A percentile compares a stretch with the other conserved stretches of the same genome.
phyloP scores from a whole-genome alignment of 441 rosid species.

The Adansonia grandidieri region DNA sequence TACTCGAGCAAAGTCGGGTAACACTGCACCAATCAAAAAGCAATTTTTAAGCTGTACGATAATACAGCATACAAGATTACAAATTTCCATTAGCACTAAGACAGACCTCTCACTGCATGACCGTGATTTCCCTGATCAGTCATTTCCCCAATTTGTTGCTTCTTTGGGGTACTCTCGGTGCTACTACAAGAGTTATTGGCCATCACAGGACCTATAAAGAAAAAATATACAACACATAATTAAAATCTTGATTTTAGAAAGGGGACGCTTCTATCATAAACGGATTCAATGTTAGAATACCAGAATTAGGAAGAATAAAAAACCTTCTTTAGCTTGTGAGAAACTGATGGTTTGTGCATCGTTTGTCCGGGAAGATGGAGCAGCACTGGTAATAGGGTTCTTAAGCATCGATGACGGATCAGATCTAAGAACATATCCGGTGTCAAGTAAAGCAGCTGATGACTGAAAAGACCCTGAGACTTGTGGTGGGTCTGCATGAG shows the following conservation, averaged over 20 bases:
- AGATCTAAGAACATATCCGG: constrained; percentile 52
- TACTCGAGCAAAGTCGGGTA: constrained; percentile 68
- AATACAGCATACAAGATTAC: constrained; percentile 7
- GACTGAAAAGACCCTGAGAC: constrained; percentile 59
- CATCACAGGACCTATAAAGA: constrained; percentile 47
- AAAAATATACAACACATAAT: constrained; percentile 23
- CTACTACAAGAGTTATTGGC: constrained; percentile 77
- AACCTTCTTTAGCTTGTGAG: constrained; percentile 61
- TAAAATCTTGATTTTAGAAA: constrained; percentile 10
- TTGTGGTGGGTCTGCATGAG: constrained; percentile 46
- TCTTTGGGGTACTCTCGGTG: constrained; percentile 65
- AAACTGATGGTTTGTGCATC: constrained; percentile 54
- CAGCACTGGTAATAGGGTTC: constrained; percentile 52
- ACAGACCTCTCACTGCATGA: constrained; percentile 69
- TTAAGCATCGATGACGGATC: constrained; percentile 65
- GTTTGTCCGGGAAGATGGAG: constrained; percentile 63
- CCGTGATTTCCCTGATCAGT: constrained; percentile 56
- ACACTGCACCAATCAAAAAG: constrained; percentile 44
- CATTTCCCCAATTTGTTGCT: constrained; percentile 46
- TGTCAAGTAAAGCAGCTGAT: constrained; percentile 56
- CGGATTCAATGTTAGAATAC: not conserved
- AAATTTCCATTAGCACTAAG: constrained; percentile 1
- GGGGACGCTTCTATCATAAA: not conserved
- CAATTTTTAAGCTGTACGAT: not conserved
- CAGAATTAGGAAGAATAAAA: constrained; percentile 16